A percentile compares a stretch with the other conserved stretches of the same genome.
Conservation (phyloP, 106 monocot genomes). For the Allium fistulosum region DNA sequence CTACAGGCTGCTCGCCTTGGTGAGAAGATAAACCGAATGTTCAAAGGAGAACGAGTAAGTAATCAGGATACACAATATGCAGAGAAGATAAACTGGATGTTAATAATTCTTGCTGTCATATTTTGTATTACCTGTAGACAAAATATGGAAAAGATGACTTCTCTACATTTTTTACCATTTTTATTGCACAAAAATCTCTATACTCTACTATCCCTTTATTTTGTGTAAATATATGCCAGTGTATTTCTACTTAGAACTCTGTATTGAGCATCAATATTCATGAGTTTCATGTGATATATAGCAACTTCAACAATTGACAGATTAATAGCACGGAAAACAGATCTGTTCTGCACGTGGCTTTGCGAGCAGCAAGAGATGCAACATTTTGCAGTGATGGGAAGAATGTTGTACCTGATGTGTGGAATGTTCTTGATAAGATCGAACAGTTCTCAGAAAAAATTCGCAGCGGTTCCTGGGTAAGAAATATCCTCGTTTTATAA, state of each 20-base stretch:
- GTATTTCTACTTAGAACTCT: too few species aligned
- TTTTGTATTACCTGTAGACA: too few species aligned
- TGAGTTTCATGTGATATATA: too few species aligned
- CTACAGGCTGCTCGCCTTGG: conserved; percentile 16
- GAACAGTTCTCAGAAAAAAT: conserved; percentile 75
- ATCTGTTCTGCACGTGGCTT: conserved; percentile 81
- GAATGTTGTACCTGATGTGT: conserved; percentile 87
- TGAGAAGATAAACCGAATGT: conserved; percentile 23
- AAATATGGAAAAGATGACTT: too few species aligned
- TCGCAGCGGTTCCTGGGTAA: conserved; percentile 88
- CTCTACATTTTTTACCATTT: too few species aligned
- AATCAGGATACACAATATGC: too few species aligned
- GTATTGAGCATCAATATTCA: too few species aligned
- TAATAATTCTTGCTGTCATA: too few species aligned
- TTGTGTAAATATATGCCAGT: too few species aligned
- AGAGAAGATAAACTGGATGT: too few species aligned
- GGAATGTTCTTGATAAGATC: conserved; percentile 83
- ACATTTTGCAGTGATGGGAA: conserved; percentile 65
- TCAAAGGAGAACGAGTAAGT: conserved; percentile 19
- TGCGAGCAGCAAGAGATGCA: conserved; percentile 73
- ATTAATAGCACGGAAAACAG: conserved; percentile 94
- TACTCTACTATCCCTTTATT: too few species aligned
- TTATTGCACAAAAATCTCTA: too few species aligned
- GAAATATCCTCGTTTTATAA: background rate
- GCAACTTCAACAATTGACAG: conserved; percentile 17